These are phyloP conservation scores for Lenzites betulinus DNA, from an alignment of 768 basidiomycete species.

Conservation along the genomic window DNA sequence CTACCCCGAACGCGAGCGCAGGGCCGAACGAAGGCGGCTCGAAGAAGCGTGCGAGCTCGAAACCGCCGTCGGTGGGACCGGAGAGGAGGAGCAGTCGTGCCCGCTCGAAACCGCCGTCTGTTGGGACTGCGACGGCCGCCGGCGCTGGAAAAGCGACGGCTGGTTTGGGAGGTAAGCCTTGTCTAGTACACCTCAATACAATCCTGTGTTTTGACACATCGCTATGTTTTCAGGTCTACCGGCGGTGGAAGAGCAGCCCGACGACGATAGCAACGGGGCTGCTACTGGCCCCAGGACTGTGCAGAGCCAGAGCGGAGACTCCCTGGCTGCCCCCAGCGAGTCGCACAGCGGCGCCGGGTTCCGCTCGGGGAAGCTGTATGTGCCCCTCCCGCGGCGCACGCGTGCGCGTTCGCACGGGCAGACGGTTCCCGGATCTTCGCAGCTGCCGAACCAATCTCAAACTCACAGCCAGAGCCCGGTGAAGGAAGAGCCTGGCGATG, in stretches of 20 bases:
- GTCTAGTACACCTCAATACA: too few relatives aligned
- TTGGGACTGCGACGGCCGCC: too few relatives aligned
- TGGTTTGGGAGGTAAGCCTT: background rate
- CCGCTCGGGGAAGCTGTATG: conserved; percentile 12
- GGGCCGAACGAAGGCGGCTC: too few relatives aligned
- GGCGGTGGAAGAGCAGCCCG: background rate
- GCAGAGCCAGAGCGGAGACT: too few relatives aligned
- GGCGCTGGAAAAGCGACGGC: background rate
- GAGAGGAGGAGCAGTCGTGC: background rate
- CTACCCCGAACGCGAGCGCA: background rate
- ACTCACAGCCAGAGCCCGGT: background rate
- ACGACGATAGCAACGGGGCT: background rate
- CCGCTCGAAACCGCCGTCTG: background rate
- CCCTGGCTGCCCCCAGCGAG: too few relatives aligned
- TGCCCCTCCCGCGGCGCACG: conserved; percentile 6
- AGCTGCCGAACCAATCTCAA: background rate
- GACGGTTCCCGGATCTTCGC: background rate
- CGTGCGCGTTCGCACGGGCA: background rate
- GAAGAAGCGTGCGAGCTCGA: background rate
- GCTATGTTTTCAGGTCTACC: background rate
- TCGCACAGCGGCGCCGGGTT: background rate
- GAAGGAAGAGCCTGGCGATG: conserved; percentile 10
- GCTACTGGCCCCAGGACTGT: background rate
- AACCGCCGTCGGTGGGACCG: background rate
- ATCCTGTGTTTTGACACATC: background rate